phyloP scores from a whole-genome alignment of 495 filamentous ascomycete species.

The Aspergillus funiculosus region DNA sequence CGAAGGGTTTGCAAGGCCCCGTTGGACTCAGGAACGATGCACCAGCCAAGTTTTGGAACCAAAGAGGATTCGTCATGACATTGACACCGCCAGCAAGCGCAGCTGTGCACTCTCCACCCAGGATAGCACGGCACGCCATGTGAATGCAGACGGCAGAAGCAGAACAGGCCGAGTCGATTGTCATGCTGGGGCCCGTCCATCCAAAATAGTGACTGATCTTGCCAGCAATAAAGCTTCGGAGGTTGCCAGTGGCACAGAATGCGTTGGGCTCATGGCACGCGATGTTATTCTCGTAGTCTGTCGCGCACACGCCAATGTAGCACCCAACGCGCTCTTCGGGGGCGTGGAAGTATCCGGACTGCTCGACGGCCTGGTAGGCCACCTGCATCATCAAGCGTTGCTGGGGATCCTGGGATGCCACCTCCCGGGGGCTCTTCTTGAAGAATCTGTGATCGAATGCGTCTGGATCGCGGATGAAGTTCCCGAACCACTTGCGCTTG shows the following conservation, averaged over 20 bases:
- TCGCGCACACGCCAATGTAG: constrained; percentile 25
- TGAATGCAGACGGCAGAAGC: constrained; percentile 33
- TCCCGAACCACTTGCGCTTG: constrained; percentile 39
- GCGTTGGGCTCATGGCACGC: constrained; percentile 28
- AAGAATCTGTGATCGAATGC: constrained; percentile 51
- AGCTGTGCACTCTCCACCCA: constrained; percentile 23
- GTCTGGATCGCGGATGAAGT: constrained; percentile 40
- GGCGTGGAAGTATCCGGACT: constrained; percentile 31
- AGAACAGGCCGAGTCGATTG: constrained; percentile 43
- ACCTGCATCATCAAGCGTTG: constrained; percentile 42
- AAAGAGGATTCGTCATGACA: constrained; percentile 26
- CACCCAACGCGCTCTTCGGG: constrained; percentile 24
- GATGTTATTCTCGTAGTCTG: constrained; percentile 36
- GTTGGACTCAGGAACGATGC: constrained; percentile 25
- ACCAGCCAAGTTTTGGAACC: constrained; percentile 6
- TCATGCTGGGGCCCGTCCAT: constrained; percentile 34
- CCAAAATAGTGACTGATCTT: constrained; percentile 44
- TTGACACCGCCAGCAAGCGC: constrained; percentile 38
- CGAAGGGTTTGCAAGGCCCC: constrained; percentile 15
- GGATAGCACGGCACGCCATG: constrained; percentile 29
- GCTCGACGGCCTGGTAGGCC: constrained; percentile 44
- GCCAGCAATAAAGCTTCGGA: constrained; percentile 23
- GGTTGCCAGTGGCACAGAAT: constrained; percentile 8
- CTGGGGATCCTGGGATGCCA: constrained; percentile 44
- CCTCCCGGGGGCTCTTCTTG: constrained; percentile 39